These are phyloP conservation scores for Hura crepitans DNA, from an alignment of 441 rosid genomes.

Conservation along the genomic window DNA sequence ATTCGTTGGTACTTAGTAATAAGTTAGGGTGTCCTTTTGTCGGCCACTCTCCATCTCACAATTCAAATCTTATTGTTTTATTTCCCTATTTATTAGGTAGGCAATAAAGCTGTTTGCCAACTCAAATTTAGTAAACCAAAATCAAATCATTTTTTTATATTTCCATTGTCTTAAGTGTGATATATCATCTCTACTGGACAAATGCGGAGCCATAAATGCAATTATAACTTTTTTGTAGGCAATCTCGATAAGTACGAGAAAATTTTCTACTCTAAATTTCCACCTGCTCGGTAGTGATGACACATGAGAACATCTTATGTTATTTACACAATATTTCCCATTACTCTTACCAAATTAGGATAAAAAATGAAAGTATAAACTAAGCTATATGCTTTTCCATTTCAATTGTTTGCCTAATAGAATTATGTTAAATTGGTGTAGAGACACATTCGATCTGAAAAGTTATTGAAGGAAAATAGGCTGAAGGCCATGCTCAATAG, in stretches of 20 bases:
- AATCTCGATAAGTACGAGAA: not conserved
- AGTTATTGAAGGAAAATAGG: slow-evolving; percentile 54
- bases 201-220: not conserved
- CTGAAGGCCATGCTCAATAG: slow-evolving; percentile 55
- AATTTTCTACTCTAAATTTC: not conserved
- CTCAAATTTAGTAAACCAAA: not conserved
- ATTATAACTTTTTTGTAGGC: not conserved
- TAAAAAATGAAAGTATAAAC: not conserved
- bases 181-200: not conserved
- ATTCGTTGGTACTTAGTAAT: not conserved
- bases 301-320: not conserved
- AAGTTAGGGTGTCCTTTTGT: not conserved
- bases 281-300: not conserved
- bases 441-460: slow-evolving; percentile 65
- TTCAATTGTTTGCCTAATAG: not conserved
- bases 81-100: not conserved
- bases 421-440: slow-evolving; percentile 20
- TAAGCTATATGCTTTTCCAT: not conserved
- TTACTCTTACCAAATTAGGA: not conserved
- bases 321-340: not conserved
- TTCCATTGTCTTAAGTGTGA: not conserved
- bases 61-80: too few species aligned
- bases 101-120: not conserved
- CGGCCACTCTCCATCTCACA: not conserved
- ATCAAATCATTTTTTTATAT: not conserved